Evolutionary conservation across 257 asterid species (phyloP), one percentile per base, ranked within the genome.

Genomic region (Scutellaria barbata): DNA sequence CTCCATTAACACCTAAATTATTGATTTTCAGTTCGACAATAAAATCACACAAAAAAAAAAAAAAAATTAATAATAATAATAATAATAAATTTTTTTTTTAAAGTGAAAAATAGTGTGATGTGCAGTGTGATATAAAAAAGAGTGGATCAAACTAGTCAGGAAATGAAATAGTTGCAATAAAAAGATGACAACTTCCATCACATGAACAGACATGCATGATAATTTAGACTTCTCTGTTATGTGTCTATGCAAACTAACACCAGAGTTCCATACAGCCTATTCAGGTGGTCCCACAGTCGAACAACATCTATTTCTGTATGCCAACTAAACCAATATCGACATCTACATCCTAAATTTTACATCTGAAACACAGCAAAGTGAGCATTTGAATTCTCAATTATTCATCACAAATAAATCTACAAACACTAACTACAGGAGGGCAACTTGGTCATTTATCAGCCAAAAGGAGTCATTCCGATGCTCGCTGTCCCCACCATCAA

Each of bases 331-430:
- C 72, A 67, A 79, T 88, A 84, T 85, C n/a, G 77, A 85, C 86
- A 88, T 48, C 88, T 82, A 86, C 83, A 18, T 17, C 75, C 95
- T 82, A 85, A 72, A 73, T 84, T 81, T 76, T 85, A 85, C 88
- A 77, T 70, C 82, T 75, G 74, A 68, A 74, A 76, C 82, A 75
- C 64, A 71, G 57, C 74, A 74, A 74, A 75, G 72, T 43, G 76
- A 79, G 66, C 71, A 69, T 63, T 84, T 79, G 63, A 74, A 56
- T 47, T 56, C 85, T 66, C 80, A 75, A 61, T 72, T 75, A 53
- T 74, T 66, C 71, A 73, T 50, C 46, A 72, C 76, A 59, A 77
- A 63, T 71, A 67, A 81, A 79, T 77, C 76, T 81, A 85, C 85
- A 77, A 51, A 79, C 69, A 66, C 75, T 70, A 72, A 68, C 74